These are phyloP conservation scores for Aspergillus melleus DNA, from an alignment of 2,329 filamentous ascomycete genomes.

Conservation along the genomic window DNA sequence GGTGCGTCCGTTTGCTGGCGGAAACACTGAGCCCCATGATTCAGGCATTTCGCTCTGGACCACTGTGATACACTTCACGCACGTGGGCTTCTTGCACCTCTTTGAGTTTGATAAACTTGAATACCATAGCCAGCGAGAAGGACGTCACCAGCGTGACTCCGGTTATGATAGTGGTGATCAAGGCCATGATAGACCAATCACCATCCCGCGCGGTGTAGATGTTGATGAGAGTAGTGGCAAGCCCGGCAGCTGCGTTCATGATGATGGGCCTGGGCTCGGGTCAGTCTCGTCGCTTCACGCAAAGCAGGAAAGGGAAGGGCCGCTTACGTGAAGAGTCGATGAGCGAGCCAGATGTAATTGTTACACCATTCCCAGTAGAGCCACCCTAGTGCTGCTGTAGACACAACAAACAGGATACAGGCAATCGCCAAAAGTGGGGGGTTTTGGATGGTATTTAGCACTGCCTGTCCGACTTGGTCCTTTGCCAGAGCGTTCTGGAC, in stretches of 20 bases:
- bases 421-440: constrained; percentile 48
- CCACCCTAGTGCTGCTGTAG: constrained; percentile 42
- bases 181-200: constrained; percentile 47
- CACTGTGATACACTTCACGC: constrained; percentile 16
- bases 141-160: constrained; percentile 20
- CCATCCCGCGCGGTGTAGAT: constrained; percentile 52
- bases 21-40: not conserved
- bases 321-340: constrained; percentile 50
- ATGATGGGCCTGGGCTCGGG: constrained; percentile 29
- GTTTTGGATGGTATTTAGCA: constrained; percentile 35
- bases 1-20: not conserved
- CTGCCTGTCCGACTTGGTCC: constrained; percentile 28
- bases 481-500: constrained; percentile 28
- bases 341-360: constrained; percentile 58
- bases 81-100: constrained; percentile 34
- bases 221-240: constrained; percentile 52
- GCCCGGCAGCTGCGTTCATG: constrained; percentile 52
- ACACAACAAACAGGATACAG: constrained; percentile 45
- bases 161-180: constrained; percentile 40
- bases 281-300: not conserved
- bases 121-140: constrained; percentile 31
- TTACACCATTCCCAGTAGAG: constrained; percentile 47
- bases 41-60: not conserved
- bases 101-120: constrained; percentile 39
- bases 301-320: constrained; percentile 7